Evolutionary conservation across 2,329 filamentous ascomycete genomes (phyloP).

Genomic region (Fusarium siculi): DNA sequence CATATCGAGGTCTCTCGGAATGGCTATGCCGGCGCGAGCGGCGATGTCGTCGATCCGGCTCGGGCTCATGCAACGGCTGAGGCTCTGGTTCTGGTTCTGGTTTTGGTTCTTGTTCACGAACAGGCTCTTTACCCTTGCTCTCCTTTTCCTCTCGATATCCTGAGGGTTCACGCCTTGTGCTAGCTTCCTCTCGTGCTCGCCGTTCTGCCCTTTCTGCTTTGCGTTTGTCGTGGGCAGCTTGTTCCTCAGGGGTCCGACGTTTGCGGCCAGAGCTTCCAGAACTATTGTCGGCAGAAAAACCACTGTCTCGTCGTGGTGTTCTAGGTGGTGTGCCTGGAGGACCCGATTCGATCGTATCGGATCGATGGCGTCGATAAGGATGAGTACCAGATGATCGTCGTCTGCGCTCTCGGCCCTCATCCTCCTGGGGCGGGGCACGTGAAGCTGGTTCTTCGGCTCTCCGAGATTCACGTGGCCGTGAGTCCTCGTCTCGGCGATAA

Average conservation of each 20-base stretch:
- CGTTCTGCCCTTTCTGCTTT: constrained; percentile 57
- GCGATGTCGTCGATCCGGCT: constrained; percentile 48
- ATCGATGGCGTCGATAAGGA: constrained; percentile 51
- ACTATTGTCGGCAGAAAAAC: constrained; percentile 55
- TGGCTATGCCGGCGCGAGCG: constrained; percentile 57
- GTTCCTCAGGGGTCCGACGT: constrained; percentile 60
- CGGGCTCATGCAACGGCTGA: constrained; percentile 8
- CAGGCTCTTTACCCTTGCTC: constrained; percentile 47
- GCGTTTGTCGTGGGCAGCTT: constrained; percentile 60
- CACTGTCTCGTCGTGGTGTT: constrained; percentile 60
- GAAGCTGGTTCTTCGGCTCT: constrained; percentile 25
- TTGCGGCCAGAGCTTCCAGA: constrained; percentile 48
- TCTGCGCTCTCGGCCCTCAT: constrained; percentile 33
- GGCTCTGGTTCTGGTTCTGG: constrained; percentile 15
- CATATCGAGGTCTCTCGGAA: constrained; percentile 48
- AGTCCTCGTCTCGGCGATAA: constrained; percentile 37
- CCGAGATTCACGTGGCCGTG: constrained; percentile 22
- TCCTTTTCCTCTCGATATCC: constrained; percentile 27
- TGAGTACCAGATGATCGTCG: constrained; percentile 43
- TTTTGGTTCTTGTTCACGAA: constrained; percentile 22
- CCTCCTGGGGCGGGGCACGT: constrained; percentile 26
- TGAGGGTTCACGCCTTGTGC: constrained; percentile 33
- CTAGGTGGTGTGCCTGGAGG: constrained; percentile 50
- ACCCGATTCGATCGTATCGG: constrained; percentile 51
- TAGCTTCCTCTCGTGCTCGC: constrained; percentile 40